Evolutionary conservation across 108 stramenopile genomes (phyloP), one percentile per base, ranked within the genome.

Genomic region (Mediolabrus comicus): DNA sequence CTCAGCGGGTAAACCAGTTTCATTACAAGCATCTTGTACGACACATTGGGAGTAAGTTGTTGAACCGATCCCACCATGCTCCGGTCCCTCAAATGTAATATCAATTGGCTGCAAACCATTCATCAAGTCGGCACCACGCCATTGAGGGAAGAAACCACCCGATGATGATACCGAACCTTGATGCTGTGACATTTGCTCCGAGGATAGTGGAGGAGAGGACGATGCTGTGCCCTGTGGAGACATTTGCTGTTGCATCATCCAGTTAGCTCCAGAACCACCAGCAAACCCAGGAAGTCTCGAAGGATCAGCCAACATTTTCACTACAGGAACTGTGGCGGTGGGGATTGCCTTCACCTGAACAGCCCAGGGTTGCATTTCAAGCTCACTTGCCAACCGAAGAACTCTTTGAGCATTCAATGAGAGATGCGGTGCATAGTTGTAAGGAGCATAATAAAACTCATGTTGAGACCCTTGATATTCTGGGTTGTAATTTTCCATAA

Each of bases 41-140:
- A 92, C 84, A 33, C 67, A 65, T n/a, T 72, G 55, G 3, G 90
- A 93, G 68, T 89, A 96, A 9, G 77, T 77, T 0, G 91, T 95
- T 10, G 91, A 92, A n/a, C 91, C 92, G 61, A 96, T 90, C 19
- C 95, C 95, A 68, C 96, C 95, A 72, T 98, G 96, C 64, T 90
- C 88, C 7, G 87, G 91, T 46, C 92, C 93, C 64, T 97, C 96
- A 71, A 98, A 96, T 16, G 96, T 95, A 30, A 98, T 97, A 80
- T 98, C 97, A 3, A 98, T 83, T 8, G 87, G 84, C 51, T 92
- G 67, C 51, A 92, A 62, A 34, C 91, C 91, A 65, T 92, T 95
- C 74, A 90, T 87, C 13, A 92, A 81, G 60, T 95, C 94, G 25
- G 94, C 87, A 25, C 94, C 94, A 32, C 94, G 84, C 94, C 94